Percentiles rank a stretch among this genome's conserved stretches.
Conservation (phyloP, 1,139 yeast genomes). For the Geotrichum armillariae region DNA sequence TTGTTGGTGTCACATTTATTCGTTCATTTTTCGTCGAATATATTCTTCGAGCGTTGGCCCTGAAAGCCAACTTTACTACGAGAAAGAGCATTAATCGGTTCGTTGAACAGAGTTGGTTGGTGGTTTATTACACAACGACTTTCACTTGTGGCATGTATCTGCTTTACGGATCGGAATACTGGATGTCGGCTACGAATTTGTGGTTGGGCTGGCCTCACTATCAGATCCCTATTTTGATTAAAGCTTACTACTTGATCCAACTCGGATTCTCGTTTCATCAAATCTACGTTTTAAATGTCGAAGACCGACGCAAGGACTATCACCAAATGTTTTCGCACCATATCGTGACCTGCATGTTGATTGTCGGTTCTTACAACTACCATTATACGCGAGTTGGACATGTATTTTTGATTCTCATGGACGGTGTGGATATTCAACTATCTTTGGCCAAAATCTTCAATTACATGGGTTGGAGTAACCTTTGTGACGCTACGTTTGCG, state of each 20-base stretch:
- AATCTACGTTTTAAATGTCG: slow-evolving; percentile 71
- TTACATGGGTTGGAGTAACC: slow-evolving; percentile 58
- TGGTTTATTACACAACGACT: slow-evolving; percentile 59
- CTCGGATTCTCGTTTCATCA: slow-evolving; percentile 82
- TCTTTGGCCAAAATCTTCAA: slow-evolving; percentile 75
- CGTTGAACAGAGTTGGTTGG: slow-evolving; percentile 85
- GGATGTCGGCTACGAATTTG: slow-evolving; percentile 55
- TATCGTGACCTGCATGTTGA: slow-evolving; percentile 68
- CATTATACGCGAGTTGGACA: slow-evolving; percentile 80
- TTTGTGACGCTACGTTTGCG: slow-evolving; percentile 71
- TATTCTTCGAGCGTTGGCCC: slow-evolving; percentile 59
- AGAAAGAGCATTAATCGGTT: slow-evolving; percentile 61
- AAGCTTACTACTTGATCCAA: slow-evolving; percentile 69
- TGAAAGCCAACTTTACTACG: slow-evolving; percentile 34
- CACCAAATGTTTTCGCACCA: slow-evolving; percentile 88
- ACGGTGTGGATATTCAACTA: slow-evolving; percentile 71
- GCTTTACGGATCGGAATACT: slow-evolving; percentile 60
- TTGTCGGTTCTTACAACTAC: slow-evolving; percentile 70
- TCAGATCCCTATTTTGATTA: slow-evolving; percentile 46
- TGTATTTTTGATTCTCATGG: slow-evolving; percentile 77
- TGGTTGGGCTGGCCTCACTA: slow-evolving; percentile 81
- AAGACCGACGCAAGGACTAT: slow-evolving; percentile 78
- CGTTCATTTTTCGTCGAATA: slow-evolving; percentile 62
- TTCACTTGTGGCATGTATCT: slow-evolving; percentile 60
- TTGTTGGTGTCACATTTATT: slow-evolving; percentile 56